These are phyloP conservation scores for Blepharisma japonicum DNA, from an alignment of 73 alveolate genomes.

Conservation along the genomic window DNA sequence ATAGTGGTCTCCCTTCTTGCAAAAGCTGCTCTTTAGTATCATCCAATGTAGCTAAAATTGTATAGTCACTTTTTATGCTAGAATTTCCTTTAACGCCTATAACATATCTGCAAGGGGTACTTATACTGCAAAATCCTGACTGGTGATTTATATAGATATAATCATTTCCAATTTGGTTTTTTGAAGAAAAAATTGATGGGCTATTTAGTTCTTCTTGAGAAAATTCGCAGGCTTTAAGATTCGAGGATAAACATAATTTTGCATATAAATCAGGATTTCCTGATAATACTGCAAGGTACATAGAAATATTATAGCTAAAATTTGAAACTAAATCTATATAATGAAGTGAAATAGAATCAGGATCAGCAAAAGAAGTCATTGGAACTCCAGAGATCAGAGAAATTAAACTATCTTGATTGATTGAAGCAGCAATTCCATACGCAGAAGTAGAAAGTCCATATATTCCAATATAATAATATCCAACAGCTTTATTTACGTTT, in stretches of 20 bases:
- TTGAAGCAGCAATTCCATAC: not conserved
- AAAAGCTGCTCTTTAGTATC: not conserved
- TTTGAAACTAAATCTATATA: not conserved
- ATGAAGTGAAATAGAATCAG: not conserved
- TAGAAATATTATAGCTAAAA: not conserved
- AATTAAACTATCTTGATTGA: not conserved
- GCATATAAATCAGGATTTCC: conserved; percentile 33
- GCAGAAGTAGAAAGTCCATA: conserved; percentile 18
- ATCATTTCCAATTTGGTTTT: not conserved
- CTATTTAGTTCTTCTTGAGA: not conserved
- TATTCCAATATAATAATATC: conserved; percentile 9
- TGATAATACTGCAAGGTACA: not conserved
- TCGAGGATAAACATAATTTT: not conserved
- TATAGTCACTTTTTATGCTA: not conserved
- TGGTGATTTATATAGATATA: not conserved
- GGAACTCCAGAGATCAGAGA: not conserved
- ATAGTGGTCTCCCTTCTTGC: conserved; percentile 14
- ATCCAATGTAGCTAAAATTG: not conserved
- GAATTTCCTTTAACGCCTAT: conserved; percentile 13
- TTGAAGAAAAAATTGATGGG: not conserved
- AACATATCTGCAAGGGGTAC: not conserved
- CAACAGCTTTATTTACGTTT: not conserved
- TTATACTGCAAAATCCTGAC: not conserved
- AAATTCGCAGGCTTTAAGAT: not conserved
- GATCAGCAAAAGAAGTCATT: not conserved